Evolutionary conservation across 2,329 filamentous ascomycete species (phyloP).

Genomic region (Aspergillus thermomutatus): DNA sequence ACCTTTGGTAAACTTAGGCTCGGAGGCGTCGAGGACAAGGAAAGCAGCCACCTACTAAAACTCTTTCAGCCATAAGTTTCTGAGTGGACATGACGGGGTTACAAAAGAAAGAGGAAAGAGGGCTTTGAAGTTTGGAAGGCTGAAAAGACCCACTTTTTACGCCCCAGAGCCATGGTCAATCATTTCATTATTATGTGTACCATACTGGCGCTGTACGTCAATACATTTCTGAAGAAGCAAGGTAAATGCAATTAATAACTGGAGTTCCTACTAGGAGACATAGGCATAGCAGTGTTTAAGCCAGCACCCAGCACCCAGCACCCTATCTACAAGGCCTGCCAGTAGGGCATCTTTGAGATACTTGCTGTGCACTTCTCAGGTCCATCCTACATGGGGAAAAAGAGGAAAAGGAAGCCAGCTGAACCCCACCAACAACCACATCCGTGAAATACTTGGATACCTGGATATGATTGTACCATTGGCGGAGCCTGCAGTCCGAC

Average conservation of each 20-base stretch:
- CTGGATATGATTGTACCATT: slow-evolving; percentile 5
- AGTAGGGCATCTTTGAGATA: neutral
- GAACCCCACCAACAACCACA: slow-evolving; percentile 7
- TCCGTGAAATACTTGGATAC: slow-evolving; percentile 10
- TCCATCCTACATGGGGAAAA: neutral
- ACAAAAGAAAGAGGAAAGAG: slow-evolving; percentile 3
- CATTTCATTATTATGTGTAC: neutral
- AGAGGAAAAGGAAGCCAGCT: neutral
- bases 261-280: neutral
- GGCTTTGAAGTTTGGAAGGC: neutral
- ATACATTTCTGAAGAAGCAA: neutral
- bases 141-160: neutral
- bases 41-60: neutral
- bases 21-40: neutral
- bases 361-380: neutral
- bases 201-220: neutral
- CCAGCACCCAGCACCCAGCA: no score
- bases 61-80: neutral
- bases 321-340: neutral
- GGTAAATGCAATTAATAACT: neutral
- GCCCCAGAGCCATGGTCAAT: slow-evolving; percentile 2
- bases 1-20: no score
- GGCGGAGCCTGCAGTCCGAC: slow-evolving; percentile 2
- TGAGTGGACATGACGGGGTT: neutral
- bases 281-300: neutral